Base-by-base conservation (phyloP, 2,329 filamentous ascomycete genomes). In the Ceratocystis cacaofunesta region DNA sequence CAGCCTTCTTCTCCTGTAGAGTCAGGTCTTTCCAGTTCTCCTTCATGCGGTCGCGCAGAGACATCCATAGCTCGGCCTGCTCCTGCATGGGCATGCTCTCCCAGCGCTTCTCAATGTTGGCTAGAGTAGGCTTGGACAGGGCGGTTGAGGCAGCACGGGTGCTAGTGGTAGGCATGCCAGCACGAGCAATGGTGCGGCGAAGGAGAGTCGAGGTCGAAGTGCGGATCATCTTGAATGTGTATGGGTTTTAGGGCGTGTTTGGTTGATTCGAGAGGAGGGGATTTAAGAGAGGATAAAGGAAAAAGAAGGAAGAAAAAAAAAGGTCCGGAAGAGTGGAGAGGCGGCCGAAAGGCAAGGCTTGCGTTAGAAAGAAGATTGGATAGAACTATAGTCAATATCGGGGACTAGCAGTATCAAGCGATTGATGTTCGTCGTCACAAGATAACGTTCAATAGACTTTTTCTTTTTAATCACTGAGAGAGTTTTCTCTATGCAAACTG, bases 61-160 rank as follows among this genome's bases (percentile, higher is more conserved):
- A 82, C 94, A 99, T 99, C 94, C 94, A 99, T 73, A 99, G 82
- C 76, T 99, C 94, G 71, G 94, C 94, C 85, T 99, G 94, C 85
- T 99, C 94, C 83, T 96, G 91, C 70, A 94, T 90, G 68, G 92
- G 92, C 89, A 97, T 92, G 69, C 82, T 85, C 82, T 99, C 94
- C 94, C 94, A 99, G 82, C 94, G 85, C 87, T 96, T 96, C 86
- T 99, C 94, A 75, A 99, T 97, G 80, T 95, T 91, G 78, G 90
- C 89, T 74, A 99, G 85, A 67, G 90, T 96, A 72, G 95, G 94
- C 82, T 96, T 97, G 74, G 92, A 95, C 79, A 99, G 95, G 77
- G 96, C 91, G 72, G 89, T 89, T 72, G 88, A 85, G 73, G 84
- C 79, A 74, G 79, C 79, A 71, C 78, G 78, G 69, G 78, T 75